Conservation (phyloP, 345 rosid species). For the Citropsis articulata region DNA sequence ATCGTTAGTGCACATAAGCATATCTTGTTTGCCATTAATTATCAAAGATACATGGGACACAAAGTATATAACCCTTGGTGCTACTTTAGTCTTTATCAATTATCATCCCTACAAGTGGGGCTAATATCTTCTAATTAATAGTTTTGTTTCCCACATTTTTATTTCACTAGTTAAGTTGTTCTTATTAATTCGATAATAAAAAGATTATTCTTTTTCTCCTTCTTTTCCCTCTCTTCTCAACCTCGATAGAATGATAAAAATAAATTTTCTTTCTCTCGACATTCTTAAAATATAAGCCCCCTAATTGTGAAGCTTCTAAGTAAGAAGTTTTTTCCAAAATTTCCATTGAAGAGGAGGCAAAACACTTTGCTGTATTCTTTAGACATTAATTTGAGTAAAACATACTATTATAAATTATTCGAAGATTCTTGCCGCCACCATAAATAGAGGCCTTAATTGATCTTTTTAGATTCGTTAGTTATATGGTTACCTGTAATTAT, state of each 20-base stretch:
- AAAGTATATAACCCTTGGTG: not conserved
- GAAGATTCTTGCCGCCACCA: not conserved
- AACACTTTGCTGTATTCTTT: not conserved
- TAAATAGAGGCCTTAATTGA: not conserved
- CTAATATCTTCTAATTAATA: not conserved
- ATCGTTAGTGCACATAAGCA: conserved; percentile 2
- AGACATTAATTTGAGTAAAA: not conserved
- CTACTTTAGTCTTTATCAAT: not conserved
- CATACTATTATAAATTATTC: not conserved
- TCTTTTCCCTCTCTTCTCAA: too few relatives aligned
- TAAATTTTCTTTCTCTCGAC: not conserved
- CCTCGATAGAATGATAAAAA: too few relatives aligned
- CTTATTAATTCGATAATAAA: too few relatives aligned
- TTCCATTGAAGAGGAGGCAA: not conserved
- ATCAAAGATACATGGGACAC: not conserved
- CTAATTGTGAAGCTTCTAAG: not conserved
- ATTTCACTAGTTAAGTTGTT: too few relatives aligned
- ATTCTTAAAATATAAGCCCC: not conserved
- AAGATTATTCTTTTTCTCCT: not conserved
- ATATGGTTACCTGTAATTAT: not conserved
- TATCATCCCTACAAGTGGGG: not conserved
- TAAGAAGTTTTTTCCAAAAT: not conserved
- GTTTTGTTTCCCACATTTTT: not conserved
- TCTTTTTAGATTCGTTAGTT: not conserved
- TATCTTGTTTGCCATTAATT: conserved; percentile 4